Base-by-base conservation (phyloP, 257 asterid genomes). In the Rubia yunnanensis region DNA sequence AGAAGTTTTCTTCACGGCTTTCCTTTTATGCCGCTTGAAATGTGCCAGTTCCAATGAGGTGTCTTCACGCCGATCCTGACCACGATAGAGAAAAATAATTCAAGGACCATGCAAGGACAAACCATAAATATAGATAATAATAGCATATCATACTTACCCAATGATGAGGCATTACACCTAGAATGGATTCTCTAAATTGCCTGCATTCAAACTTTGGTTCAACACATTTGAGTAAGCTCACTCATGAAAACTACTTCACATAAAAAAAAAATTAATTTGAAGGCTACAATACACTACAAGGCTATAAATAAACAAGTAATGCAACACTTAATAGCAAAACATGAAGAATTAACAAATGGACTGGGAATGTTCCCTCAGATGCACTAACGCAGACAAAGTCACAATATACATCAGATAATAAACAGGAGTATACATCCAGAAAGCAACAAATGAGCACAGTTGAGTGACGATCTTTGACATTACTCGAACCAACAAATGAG, bases 31-130 rank as follows among this genome's bases (percentile, higher is more conserved):
- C 56, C 80, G 91, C 84, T 82, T 86, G 82, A 94, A 94, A 79
- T 94, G 99, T 20, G 89, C 80, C 67, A 94, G 82, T 82, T 88
- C 74, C 56, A 94, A 79, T 69, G 77, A 46, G 44, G 98, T 90
- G 77, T 94, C 99, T 75, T 94, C 96, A 35, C 98, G 88, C 39
- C 89, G 95, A 70, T 94, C 99, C 99, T 94, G 87, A 73, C 66
- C 68, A 73, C 46, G 65, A 73, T 59, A 66, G 36, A 52, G 70
- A 32, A 44, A 64, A 24, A 58, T 7, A 20, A 48, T 32, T 15
- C 14, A 36, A 63, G 18, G 20, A 20, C 36, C 34, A 38, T 3
- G 4, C 46, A n/a, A 52, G 38, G 44, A 7, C n/a, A n/a, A 17
- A 41, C 4, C 67, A 50, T 1, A 26, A 64, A 46, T 64, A 63